These are phyloP conservation scores for Hordeum marinum DNA, from an alignment of 176 grass and related monocot species.

Conservation along the genomic window DNA sequence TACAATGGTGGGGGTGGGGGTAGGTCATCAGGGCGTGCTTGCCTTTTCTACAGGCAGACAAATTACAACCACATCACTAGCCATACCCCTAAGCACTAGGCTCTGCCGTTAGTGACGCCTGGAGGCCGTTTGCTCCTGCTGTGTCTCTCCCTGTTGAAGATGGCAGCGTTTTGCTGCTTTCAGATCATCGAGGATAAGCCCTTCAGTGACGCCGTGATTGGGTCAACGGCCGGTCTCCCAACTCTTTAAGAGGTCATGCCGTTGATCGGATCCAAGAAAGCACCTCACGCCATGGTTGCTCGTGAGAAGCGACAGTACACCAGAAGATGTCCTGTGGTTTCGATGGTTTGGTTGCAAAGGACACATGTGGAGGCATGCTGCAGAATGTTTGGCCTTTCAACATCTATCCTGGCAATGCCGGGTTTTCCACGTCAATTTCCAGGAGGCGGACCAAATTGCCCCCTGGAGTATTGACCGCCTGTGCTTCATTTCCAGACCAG, in stretches of 20 bases:
- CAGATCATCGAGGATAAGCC: not conserved
- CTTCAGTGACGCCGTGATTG: not conserved
- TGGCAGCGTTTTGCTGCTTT: not conserved
- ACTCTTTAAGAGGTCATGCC: not conserved
- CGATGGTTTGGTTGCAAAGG: not conserved
- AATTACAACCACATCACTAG: not conserved
- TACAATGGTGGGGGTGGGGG: not conserved
- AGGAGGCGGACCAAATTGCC: not conserved
- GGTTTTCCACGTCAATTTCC: not conserved
- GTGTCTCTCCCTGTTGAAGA: not conserved
- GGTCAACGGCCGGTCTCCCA: not conserved
- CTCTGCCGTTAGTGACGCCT: not conserved
- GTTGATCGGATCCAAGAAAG: not conserved
- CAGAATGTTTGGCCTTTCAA: not conserved
- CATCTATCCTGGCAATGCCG: not conserved
- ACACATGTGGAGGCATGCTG: not conserved
- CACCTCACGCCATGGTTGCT: not conserved
- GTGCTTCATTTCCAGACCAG: not conserved
- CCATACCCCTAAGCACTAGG: not conserved
- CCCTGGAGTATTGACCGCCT: not conserved
- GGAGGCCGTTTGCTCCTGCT: not conserved
- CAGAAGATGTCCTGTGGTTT: not conserved
- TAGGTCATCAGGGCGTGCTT: not conserved
- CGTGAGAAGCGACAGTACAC: not conserved
- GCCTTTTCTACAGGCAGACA: not conserved